phyloP scores from a whole-genome alignment of 305 asterid species.

The Fraxinus dipetala region DNA sequence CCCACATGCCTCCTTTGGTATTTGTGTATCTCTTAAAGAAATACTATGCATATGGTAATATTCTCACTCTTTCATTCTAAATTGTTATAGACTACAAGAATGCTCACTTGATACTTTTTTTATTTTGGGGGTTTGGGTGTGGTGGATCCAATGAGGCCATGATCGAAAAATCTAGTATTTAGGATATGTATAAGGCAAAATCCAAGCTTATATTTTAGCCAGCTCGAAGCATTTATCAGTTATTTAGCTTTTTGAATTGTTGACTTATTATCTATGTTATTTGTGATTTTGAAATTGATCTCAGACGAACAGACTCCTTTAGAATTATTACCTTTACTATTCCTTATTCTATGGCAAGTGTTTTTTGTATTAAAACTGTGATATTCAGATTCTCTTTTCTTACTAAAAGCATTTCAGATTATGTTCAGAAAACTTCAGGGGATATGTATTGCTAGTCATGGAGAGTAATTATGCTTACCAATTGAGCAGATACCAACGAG shows the following conservation, averaged over 20 bases:
- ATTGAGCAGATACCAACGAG: background rate
- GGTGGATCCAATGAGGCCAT: background rate
- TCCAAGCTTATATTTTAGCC: conserved; percentile 13
- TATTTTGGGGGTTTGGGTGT: background rate
- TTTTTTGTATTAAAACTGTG: background rate
- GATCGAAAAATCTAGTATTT: background rate
- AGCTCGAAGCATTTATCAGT: conserved; percentile 1
- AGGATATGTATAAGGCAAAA: background rate
- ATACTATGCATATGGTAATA: conserved; percentile 67
- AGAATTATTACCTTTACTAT: background rate
- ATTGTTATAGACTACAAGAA: conserved; percentile 11
- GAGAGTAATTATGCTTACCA: conserved; percentile 13
- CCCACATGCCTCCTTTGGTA: conserved; percentile 77
- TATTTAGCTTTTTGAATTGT: background rate
- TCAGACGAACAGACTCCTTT: conserved; percentile 5
- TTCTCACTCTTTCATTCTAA: conserved; percentile 4
- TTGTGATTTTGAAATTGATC: conserved; percentile 2
- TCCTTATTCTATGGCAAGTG: conserved; percentile 10
- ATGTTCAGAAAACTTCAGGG: conserved; percentile 4
- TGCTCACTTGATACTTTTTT: background rate
- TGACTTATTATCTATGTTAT: conserved; percentile 16
- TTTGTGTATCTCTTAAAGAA: conserved; percentile 72
- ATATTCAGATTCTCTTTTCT: background rate
- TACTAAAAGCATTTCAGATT: background rate
- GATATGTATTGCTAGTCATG: conserved; percentile 8